Evolutionary conservation across 768 basidiomycete species (phyloP).

Genomic region (Amanita thiersii): DNA sequence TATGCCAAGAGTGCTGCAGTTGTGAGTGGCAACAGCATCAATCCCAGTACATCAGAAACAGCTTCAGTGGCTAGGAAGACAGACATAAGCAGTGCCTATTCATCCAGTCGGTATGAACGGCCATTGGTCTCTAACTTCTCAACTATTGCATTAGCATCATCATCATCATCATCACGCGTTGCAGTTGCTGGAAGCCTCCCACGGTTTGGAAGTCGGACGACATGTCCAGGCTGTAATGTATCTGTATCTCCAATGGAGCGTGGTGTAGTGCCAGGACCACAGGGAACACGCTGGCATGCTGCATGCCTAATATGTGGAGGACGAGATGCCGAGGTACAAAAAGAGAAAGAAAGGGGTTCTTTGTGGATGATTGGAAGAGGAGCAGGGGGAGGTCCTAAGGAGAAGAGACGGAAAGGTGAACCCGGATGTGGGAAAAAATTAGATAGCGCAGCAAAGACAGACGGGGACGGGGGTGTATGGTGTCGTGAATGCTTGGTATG

Average conservation of each 20-base stretch:
- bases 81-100: conserved; percentile 10
- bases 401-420: conserved; percentile 43
- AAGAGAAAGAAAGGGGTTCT: conserved; percentile 24
- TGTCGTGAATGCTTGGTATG: conserved; percentile 79
- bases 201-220: conserved; percentile 51
- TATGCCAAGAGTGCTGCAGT: conserved; percentile 3
- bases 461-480: conserved; percentile 65
- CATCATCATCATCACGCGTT: conserved; percentile 25
- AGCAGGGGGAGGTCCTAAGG: conserved; percentile 10
- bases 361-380: conserved; percentile 26
- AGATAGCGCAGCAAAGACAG: conserved; percentile 76
- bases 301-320: conserved; percentile 78
- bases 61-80: neutral
- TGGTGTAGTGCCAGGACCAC: conserved; percentile 80
- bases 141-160: conserved; percentile 13
- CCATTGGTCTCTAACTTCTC: conserved; percentile 13
- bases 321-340: neutral
- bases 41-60: neutral
- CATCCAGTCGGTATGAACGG: conserved; percentile 21
- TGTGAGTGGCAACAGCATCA: neutral
- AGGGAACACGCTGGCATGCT: conserved; percentile 75
- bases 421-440: conserved; percentile 80
- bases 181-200: conserved; percentile 22
- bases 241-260: conserved; percentile 77
- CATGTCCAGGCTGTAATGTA: conserved; percentile 70